Conservation (phyloP, 495 filamentous ascomycete genomes). For the Opeltia flavorubescens region DNA sequence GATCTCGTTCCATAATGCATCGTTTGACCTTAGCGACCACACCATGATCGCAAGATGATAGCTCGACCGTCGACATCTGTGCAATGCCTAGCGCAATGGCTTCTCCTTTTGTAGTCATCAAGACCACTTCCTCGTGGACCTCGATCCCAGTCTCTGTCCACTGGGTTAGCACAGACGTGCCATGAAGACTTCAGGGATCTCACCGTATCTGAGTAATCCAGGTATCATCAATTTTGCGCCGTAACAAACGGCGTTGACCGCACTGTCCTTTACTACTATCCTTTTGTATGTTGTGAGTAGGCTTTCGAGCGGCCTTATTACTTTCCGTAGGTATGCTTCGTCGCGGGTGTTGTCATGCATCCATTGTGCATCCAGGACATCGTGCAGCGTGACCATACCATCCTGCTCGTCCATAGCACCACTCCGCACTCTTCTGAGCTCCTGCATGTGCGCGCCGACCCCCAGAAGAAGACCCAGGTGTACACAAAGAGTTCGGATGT, state of each 20-base stretch:
- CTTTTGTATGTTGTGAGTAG: constrained; percentile 86
- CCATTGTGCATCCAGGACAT: constrained; percentile 92
- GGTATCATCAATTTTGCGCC: constrained; percentile 97
- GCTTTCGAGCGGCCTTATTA: constrained; percentile 81
- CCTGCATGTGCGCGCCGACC: constrained; percentile 97
- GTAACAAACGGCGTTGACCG: constrained; percentile 92
- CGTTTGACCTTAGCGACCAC: constrained; percentile 96
- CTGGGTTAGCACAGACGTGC: constrained; percentile 7
- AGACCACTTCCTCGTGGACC: constrained; percentile 78
- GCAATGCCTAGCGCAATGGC: constrained; percentile 91
- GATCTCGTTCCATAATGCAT: constrained; percentile 96
- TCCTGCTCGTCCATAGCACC: constrained; percentile 87
- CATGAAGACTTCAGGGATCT: constrained; percentile 8
- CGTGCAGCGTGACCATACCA: constrained; percentile 84
- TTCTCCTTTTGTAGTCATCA: constrained; percentile 98
- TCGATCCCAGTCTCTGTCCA: constrained; percentile 61
- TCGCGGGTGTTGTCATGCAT: constrained; percentile 81
- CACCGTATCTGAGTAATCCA: constrained; percentile 79
- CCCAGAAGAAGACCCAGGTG: constrained; percentile 86
- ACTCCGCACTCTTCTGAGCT: constrained; percentile 81
- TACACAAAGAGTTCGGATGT: constrained; percentile 95
- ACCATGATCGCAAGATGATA: constrained; percentile 86
- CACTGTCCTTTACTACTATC: constrained; percentile 93
- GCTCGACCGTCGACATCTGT: constrained; percentile 87
- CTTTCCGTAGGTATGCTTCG: constrained; percentile 71